These are phyloP conservation scores for Penicillium chermesinum DNA, from an alignment of 495 filamentous ascomycete species.

Conservation along the genomic window DNA sequence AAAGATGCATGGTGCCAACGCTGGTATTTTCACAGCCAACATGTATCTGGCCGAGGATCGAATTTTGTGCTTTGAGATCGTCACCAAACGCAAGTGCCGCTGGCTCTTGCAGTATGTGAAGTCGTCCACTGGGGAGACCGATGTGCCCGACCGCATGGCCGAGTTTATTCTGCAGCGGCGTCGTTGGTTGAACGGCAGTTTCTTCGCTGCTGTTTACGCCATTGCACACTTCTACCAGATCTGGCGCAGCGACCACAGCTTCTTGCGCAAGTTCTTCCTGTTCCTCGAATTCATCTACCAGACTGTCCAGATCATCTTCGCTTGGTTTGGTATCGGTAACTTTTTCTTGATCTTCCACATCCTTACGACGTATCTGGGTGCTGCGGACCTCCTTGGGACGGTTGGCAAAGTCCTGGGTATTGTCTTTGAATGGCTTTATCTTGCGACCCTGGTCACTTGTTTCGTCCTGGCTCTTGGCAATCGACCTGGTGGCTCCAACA, in stretches of 20 bases:
- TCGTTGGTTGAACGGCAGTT: conserved; percentile 96
- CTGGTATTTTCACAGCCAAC: conserved; percentile 97
- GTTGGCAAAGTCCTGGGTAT: conserved; percentile 76
- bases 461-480: conserved; percentile 96
- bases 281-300: conserved; percentile 91
- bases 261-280: conserved; percentile 83
- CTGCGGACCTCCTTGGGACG: conserved; percentile 59
- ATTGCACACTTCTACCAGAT: conserved; percentile 92
- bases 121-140: conserved; percentile 90
- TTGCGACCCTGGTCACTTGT: conserved; percentile 84
- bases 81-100: conserved; percentile 91
- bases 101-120: conserved; percentile 99
- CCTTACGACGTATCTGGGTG: conserved; percentile 77
- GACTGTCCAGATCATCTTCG: conserved; percentile 93
- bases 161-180: conserved; percentile 95
- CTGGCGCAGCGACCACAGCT: conserved; percentile 83
- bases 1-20: conserved; percentile 93
- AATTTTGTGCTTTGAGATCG: conserved; percentile 98
- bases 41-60: conserved; percentile 99
- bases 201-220: conserved; percentile 97
- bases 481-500: conserved; percentile 87
- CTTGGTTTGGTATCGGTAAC: conserved; percentile 99
- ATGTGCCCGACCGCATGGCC: conserved; percentile 91
- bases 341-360: conserved; percentile 99
- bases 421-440: conserved; percentile 94